phyloP scores from a whole-genome alignment of 768 basidiomycete genomes.

The Hydnomerulius pinastri region DNA sequence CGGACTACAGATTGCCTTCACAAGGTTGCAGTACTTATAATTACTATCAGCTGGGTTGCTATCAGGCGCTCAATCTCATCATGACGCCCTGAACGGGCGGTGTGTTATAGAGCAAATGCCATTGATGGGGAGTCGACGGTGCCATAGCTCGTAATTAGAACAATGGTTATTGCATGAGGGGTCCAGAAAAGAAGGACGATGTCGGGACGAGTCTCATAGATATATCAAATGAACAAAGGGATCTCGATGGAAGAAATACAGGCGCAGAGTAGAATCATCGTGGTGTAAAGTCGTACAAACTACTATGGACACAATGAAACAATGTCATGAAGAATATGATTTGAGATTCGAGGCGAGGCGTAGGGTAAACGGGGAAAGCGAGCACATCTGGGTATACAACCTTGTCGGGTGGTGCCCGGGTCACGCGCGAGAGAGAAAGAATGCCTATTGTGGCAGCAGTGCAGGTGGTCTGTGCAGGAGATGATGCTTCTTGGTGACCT shows the following conservation, averaged over 20 bases:
- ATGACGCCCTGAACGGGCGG: too few relatives aligned
- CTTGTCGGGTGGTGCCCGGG: background rate
- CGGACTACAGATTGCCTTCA: too few relatives aligned
- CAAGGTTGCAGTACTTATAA: too few relatives aligned
- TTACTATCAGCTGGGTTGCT: too few relatives aligned
- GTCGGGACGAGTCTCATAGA: too few relatives aligned
- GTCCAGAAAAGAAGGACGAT: too few relatives aligned
- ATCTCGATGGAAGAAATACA: conserved; percentile 8
- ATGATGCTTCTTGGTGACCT: conserved; percentile 32
- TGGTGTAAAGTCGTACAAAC: background rate
- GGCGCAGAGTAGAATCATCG: background rate
- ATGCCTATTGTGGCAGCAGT: conserved; percentile 26
- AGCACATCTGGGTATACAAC: background rate
- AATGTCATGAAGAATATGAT: background rate
- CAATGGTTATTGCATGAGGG: too few relatives aligned
- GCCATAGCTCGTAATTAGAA: too few relatives aligned
- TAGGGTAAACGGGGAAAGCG: background rate
- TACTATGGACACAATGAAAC: background rate
- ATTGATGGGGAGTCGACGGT: too few relatives aligned
- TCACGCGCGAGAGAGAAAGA: conserved; percentile 2
- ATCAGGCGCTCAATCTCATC: too few relatives aligned
- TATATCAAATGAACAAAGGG: too few relatives aligned
- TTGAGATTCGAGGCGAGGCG: background rate
- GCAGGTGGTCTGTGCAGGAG: conserved; percentile 34
- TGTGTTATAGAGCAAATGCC: too few relatives aligned